Percentiles rank a stretch among this genome's conserved stretches.
These are phyloP conservation scores for Taxawa tesnikishii DNA, from an alignment of 2,329 filamentous ascomycete species.

Conservation along the genomic window DNA sequence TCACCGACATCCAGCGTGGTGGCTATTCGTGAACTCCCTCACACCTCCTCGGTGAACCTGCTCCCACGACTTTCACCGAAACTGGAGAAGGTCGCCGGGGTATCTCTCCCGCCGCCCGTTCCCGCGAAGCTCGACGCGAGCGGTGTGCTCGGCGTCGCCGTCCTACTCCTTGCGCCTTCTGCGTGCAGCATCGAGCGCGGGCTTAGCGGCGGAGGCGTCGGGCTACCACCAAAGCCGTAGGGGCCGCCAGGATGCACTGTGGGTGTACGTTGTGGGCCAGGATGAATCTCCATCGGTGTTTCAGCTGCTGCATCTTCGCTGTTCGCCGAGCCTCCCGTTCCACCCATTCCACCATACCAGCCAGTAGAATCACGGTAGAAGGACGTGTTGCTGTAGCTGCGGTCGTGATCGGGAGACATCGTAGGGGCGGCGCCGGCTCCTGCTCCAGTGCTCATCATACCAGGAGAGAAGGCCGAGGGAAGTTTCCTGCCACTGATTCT, in stretches of 20 bases:
- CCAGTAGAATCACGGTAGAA: conserved; percentile 33
- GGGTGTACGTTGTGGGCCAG: conserved; percentile 19
- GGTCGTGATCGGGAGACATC: conserved; percentile 8
- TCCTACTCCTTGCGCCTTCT: conserved; percentile 8
- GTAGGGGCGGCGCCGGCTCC: conserved; percentile 13
- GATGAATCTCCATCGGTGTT: conserved; percentile 18
- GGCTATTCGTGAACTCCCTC: too few relatives aligned
- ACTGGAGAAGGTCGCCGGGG: conserved; percentile 10
- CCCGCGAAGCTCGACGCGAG: conserved; percentile 8
- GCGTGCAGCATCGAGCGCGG: conserved; percentile 8
- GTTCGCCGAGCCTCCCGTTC: conserved; percentile 7
- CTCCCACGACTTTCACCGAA: conserved; percentile 12
- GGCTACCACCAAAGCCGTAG: conserved; percentile 12
- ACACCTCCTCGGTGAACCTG: conserved; percentile 17
- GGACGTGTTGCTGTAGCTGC: conserved; percentile 21
- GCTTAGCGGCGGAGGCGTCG: conserved; percentile 6
- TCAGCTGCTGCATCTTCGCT: conserved; percentile 5
- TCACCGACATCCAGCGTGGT: too few relatives aligned
- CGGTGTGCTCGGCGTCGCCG: conserved; percentile 4
- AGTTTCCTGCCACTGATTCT: conserved; percentile 36
- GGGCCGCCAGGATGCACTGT: conserved; percentile 19
- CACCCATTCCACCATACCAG: conserved; percentile 25
- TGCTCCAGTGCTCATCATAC: conserved; percentile 21
- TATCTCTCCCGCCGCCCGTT: conserved; percentile 10
- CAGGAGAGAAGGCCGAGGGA: conserved; percentile 35